These are phyloP conservation scores for Colletotrichum godetiae DNA, from an alignment of 2,329 filamentous ascomycete genomes.

Conservation along the genomic window DNA sequence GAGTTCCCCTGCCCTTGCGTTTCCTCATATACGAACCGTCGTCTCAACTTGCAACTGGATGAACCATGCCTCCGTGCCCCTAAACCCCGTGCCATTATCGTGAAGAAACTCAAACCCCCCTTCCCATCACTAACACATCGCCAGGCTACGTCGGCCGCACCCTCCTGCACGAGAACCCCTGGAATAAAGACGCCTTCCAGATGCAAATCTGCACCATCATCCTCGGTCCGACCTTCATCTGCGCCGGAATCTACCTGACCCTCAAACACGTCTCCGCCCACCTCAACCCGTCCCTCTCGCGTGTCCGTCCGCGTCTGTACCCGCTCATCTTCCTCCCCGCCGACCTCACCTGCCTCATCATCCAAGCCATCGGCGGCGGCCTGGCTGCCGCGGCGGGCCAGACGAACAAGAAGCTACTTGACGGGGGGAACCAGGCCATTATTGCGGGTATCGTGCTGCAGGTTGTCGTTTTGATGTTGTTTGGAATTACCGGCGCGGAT, in stretches of 20 bases:
- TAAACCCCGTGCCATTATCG: background rate
- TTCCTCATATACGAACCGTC: background rate
- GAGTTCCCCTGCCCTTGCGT: constrained; percentile 5
- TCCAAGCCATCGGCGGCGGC: constrained; percentile 69
- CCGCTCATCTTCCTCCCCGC: constrained; percentile 69
- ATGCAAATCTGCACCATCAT: constrained; percentile 70
- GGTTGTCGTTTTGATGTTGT: constrained; percentile 60
- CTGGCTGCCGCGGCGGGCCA: constrained; percentile 62
- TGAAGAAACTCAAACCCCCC: background rate
- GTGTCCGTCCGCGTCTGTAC: constrained; percentile 62
- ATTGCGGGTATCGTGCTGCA: constrained; percentile 66
- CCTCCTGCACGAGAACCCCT: constrained; percentile 64
- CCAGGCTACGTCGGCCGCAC: constrained; percentile 65
- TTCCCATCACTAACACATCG: background rate
- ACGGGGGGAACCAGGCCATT: constrained; percentile 62
- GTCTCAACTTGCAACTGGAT: background rate
- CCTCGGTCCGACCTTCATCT: constrained; percentile 69
- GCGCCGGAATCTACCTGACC: constrained; percentile 72
- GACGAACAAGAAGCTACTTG: constrained; percentile 51
- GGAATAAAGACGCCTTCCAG: constrained; percentile 64
- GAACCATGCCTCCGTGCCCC: constrained; percentile 5
- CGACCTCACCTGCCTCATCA: constrained; percentile 67
- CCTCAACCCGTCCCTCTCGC: constrained; percentile 61
- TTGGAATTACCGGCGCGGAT: constrained; percentile 57
- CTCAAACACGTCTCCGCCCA: constrained; percentile 68